Conservation (phyloP, 345 rosid genomes). For the Populus simonii region DNA sequence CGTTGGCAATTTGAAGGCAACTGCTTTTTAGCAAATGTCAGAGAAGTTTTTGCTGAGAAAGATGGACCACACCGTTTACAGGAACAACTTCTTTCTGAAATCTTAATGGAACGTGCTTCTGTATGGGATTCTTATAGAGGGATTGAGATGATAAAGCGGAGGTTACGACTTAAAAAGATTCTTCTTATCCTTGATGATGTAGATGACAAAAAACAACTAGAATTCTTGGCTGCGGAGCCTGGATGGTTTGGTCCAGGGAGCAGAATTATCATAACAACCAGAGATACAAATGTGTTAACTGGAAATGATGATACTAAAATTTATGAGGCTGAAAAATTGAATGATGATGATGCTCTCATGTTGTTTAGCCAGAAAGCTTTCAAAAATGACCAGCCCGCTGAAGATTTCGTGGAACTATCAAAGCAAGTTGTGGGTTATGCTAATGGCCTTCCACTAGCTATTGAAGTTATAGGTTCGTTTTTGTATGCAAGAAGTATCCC, state of each 20-base stretch:
- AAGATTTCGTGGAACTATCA: not conserved
- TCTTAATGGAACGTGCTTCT: not conserved
- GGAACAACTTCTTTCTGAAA: slow-evolving; percentile 7
- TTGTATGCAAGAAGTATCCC: not conserved
- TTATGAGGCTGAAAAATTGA: not conserved
- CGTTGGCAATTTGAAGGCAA: not conserved
- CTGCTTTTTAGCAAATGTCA: slow-evolving; percentile 15
- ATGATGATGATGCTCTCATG: not conserved
- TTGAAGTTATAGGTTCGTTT: slow-evolving; percentile 14
- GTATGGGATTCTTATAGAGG: not conserved
- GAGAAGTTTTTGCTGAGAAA: not conserved
- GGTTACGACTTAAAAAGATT: not conserved
- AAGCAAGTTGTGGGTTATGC: slow-evolving; percentile 8
- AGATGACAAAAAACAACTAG: not conserved
- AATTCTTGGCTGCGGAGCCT: not conserved
- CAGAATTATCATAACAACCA: slow-evolving; percentile 16
- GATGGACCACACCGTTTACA: not conserved
- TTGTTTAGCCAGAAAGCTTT: slow-evolving; percentile 12
- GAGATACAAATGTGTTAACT: not conserved
- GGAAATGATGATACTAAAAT: not conserved
- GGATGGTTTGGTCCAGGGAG: slow-evolving; percentile 12
- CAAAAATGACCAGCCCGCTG: not conserved
- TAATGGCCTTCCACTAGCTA: slow-evolving; percentile 8
- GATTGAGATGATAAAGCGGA: not conserved
- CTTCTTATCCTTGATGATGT: slow-evolving; percentile 21